Evolutionary conservation across 495 filamentous ascomycete genomes (phyloP).

Genomic region (Xylaria bambusicola): DNA sequence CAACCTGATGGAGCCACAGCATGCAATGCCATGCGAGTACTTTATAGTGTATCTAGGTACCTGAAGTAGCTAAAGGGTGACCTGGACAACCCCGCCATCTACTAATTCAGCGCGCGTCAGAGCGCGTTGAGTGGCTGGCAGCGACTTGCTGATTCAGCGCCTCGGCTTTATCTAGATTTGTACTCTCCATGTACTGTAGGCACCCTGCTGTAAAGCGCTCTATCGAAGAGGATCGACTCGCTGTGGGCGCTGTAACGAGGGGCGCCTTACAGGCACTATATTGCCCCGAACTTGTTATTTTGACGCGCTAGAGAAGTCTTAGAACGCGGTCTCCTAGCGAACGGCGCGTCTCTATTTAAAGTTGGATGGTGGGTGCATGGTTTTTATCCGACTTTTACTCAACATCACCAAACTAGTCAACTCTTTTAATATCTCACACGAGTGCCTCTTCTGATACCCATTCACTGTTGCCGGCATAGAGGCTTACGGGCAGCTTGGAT

Average conservation of each 20-base stretch:
- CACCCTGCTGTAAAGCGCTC: no score
- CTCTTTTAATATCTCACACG: slow-evolving; percentile 13
- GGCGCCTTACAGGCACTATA: background rate
- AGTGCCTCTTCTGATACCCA: slow-evolving; percentile 15
- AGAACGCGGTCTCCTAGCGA: slow-evolving; percentile 15
- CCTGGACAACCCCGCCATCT: slow-evolving; percentile 7
- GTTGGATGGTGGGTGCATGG: slow-evolving; percentile 19
- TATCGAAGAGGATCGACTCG: background rate
- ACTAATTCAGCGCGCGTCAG: slow-evolving; percentile 20
- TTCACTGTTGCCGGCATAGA: background rate
- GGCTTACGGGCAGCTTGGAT: background rate
- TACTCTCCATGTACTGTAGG: no score
- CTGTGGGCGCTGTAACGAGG: background rate
- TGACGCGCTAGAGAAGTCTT: slow-evolving; percentile 13
- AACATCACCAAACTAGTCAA: slow-evolving; percentile 27
- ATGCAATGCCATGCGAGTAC: background rate
- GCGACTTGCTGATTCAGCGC: background rate
- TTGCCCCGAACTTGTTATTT: slow-evolving; percentile 15
- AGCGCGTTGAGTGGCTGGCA: slow-evolving; percentile 33
- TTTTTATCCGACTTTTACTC: slow-evolving; percentile 25
- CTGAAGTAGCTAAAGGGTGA: background rate
- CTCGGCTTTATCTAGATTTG: no score
- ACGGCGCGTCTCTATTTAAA: slow-evolving; percentile 33
- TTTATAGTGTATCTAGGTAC: slow-evolving; percentile 20
- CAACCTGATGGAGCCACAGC: background rate